A percentile compares a stretch with the other conserved stretches of the same genome.
phyloP scores from a whole-genome alignment of 1,139 yeast genomes.

The Saccharomyces uvarum region DNA sequence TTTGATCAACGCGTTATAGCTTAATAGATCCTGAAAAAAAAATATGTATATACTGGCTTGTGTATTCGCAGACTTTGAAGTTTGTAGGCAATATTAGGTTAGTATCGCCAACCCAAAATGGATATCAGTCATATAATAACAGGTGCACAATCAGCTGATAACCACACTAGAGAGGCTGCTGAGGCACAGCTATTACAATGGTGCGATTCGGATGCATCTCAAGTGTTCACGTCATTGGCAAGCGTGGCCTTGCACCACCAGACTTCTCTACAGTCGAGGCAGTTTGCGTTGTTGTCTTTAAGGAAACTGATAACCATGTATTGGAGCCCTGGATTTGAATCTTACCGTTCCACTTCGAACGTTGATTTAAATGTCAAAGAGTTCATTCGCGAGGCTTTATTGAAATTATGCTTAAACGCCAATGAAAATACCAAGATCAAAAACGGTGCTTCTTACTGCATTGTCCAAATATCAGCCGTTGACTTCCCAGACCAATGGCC shows the following conservation, averaged over 20 bases:
- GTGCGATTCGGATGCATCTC: constrained; percentile 31
- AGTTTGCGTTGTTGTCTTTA: constrained; percentile 61
- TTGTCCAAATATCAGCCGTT: constrained; percentile 77
- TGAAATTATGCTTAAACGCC: constrained; percentile 46
- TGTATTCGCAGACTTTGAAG: not conserved
- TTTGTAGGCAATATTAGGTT: not conserved
- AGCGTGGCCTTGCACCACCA: constrained; percentile 20
- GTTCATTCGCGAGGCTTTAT: constrained; percentile 42
- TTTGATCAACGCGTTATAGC: not conserved
- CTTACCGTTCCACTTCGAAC: constrained; percentile 59
- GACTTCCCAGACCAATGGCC: constrained; percentile 99
- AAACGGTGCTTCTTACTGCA: constrained; percentile 61
- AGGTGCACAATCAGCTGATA: constrained; percentile 31
- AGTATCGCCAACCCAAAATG: not conserved
- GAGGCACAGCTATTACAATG: constrained; percentile 27
- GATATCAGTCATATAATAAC: constrained; percentile 17
- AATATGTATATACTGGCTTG: not conserved
- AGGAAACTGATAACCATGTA: constrained; percentile 61
- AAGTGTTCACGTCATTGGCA: constrained; percentile 25
- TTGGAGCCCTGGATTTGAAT: constrained; percentile 83
- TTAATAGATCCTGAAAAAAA: not conserved
- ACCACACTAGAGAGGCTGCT: constrained; percentile 29
- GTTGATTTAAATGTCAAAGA: constrained; percentile 41
- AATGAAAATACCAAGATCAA: constrained; percentile 51
- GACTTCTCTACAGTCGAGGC: constrained; percentile 36